These are phyloP conservation scores for Aspergillus sparsus DNA, from an alignment of 495 filamentous ascomycete genomes.

Conservation along the genomic window DNA sequence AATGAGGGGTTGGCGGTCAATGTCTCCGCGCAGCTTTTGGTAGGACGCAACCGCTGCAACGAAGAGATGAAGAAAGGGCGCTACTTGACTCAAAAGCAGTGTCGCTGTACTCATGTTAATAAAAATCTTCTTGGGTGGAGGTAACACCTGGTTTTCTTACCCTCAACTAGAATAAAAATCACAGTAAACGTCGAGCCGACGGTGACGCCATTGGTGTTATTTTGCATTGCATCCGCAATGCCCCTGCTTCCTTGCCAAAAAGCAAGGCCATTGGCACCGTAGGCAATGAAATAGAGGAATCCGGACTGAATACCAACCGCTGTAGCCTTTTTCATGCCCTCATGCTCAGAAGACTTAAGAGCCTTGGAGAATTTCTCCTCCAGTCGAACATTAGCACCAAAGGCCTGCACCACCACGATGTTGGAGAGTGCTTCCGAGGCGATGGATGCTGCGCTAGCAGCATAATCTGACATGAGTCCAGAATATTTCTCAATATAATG, in stretches of 20 bases:
- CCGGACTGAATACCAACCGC: conserved; percentile 63
- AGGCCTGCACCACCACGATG: conserved; percentile 51
- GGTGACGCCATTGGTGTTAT: conserved; percentile 33
- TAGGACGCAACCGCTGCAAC: conserved; percentile 56
- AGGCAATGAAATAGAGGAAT: conserved; percentile 66
- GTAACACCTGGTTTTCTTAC: conserved; percentile 33
- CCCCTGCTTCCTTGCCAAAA: conserved; percentile 64
- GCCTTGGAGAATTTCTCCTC: conserved; percentile 56
- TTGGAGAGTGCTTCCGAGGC: conserved; percentile 52
- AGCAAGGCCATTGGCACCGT: conserved; percentile 63
- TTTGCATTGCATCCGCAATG: conserved; percentile 50
- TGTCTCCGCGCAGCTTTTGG: conserved; percentile 50
- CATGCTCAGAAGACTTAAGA: conserved; percentile 47
- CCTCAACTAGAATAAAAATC: conserved; percentile 66
- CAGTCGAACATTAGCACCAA: conserved; percentile 46
- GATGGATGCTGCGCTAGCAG: conserved; percentile 50
- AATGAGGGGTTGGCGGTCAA: conserved; percentile 53
- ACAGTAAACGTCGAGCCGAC: conserved; percentile 65
- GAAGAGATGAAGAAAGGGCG: conserved; percentile 63
- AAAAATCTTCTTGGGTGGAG: not conserved
- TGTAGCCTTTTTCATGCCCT: conserved; percentile 59
- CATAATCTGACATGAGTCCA: conserved; percentile 50
- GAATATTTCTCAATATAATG: conserved; percentile 62
- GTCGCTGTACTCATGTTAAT: conserved; percentile 48
- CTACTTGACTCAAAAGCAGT: conserved; percentile 62